A percentile compares a stretch with the other conserved stretches of the same genome.
phyloP scores from a whole-genome alignment of 1,139 yeast genomes.

The Debaryomycetaceae sp. region DNA sequence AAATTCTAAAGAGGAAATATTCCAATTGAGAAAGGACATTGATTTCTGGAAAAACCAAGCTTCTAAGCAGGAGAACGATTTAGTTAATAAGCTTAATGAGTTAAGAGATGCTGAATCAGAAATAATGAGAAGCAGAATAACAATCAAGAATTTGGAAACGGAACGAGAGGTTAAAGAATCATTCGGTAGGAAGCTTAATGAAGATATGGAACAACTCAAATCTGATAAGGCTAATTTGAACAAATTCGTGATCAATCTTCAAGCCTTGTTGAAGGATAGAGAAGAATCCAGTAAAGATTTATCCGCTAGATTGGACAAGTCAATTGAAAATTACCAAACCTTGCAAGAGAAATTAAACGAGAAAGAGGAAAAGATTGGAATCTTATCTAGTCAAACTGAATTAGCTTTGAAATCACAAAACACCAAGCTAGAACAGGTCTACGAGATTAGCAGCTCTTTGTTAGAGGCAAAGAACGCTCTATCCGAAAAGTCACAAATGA shows the following conservation, averaged over 20 bases:
- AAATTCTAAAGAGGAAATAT: constrained; percentile 43
- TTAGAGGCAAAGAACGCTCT: constrained; percentile 39
- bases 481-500: constrained; percentile 26
- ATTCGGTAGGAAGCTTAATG: constrained; percentile 49
- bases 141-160: constrained; percentile 48
- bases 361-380: constrained; percentile 47
- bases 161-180: constrained; percentile 53
- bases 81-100: constrained; percentile 54
- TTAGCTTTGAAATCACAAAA: constrained; percentile 62
- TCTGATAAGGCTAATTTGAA: constrained; percentile 61
- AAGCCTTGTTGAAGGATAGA: constrained; percentile 60
- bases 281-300: constrained; percentile 51
- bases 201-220: constrained; percentile 51
- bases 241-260: constrained; percentile 59
- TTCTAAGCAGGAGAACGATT: constrained; percentile 52
- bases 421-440: constrained; percentile 58
- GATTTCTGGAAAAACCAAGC: constrained; percentile 51
- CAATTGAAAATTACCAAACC: constrained; percentile 50
- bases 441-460: constrained; percentile 44
- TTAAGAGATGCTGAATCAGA: constrained; percentile 56
- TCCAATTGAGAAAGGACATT: constrained; percentile 45
- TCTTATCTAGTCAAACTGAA: constrained; percentile 49
- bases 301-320: constrained; percentile 46
- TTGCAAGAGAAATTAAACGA: constrained; percentile 50
- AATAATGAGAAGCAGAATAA: constrained; percentile 42